These are phyloP conservation scores for Lanmaoa pseudosensibilis DNA, from an alignment of 768 basidiomycete genomes.

Conservation along the genomic window DNA sequence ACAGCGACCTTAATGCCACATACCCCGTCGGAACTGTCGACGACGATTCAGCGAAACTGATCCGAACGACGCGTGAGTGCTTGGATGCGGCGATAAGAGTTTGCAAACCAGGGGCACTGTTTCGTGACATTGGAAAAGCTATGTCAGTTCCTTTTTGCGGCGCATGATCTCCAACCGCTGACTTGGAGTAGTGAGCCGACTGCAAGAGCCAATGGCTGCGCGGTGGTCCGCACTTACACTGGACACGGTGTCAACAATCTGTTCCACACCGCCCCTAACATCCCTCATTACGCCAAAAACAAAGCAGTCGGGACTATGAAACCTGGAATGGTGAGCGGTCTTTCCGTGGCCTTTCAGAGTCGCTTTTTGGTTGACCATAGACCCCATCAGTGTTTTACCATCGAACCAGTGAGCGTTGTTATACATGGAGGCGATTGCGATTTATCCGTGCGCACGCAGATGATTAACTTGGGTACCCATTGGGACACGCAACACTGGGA, in stretches of 20 bases:
- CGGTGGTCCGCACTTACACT: constrained; percentile 89
- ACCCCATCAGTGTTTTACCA: constrained; percentile 61
- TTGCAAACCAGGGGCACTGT: constrained; percentile 91
- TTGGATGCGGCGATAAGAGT: constrained; percentile 87
- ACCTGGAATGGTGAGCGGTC: constrained; percentile 74
- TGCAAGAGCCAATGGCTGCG: constrained; percentile 78
- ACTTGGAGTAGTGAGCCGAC: constrained; percentile 67
- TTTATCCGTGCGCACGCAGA: constrained; percentile 46
- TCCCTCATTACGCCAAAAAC: constrained; percentile 94
- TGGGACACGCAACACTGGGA: constrained; percentile 86
- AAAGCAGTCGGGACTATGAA: constrained; percentile 94
- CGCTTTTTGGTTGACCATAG: constrained; percentile 6
- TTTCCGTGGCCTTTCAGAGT: not conserved
- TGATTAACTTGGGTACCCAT: constrained; percentile 86
- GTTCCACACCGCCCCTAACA: constrained; percentile 84
- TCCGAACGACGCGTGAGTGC: constrained; percentile 77
- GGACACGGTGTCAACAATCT: constrained; percentile 88
- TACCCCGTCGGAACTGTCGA: constrained; percentile 88
- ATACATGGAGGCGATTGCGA: constrained; percentile 1
- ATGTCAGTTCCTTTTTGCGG: constrained; percentile 57
- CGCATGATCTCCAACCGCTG: constrained; percentile 16
- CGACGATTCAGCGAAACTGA: constrained; percentile 78
- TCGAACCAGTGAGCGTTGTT: constrained; percentile 62
- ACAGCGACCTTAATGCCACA: constrained; percentile 90
- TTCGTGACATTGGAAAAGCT: constrained; percentile 82